A percentile compares a stretch with the other conserved stretches of the same genome.
phyloP scores from a whole-genome alignment of 2,329 filamentous ascomycete genomes.

The Triangularia verruculosa region DNA sequence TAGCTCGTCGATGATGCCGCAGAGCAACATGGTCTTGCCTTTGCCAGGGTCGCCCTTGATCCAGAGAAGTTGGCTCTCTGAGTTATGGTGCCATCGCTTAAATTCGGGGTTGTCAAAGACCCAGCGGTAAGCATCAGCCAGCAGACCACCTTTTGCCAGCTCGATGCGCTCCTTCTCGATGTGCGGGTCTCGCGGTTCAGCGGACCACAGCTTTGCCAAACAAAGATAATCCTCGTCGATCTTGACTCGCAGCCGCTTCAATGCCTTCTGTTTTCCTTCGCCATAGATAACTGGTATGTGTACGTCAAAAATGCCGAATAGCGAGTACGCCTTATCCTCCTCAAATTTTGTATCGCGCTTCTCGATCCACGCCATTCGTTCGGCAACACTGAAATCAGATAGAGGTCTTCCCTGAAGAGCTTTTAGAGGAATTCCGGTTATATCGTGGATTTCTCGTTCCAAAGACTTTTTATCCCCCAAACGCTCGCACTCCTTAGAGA shows the following conservation, averaged over 20 bases:
- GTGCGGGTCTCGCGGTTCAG: conserved; percentile 30
- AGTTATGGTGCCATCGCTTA: conserved; percentile 25
- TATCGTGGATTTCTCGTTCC: conserved; percentile 11
- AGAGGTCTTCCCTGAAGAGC: conserved; percentile 12
- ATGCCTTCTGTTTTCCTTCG: conserved; percentile 19
- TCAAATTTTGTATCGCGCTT: conserved; percentile 12
- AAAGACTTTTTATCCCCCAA: conserved; percentile 6
- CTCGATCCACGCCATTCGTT: conserved; percentile 15
- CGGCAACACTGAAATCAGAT: conserved; percentile 12
- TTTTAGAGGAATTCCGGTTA: conserved; percentile 11
- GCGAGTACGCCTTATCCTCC: conserved; percentile 19
- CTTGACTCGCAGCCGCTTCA: conserved; percentile 13
- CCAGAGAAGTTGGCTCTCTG: conserved; percentile 16
- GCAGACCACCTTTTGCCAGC: conserved; percentile 35
- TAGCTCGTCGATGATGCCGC: conserved; percentile 38
- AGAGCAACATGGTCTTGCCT: conserved; percentile 45
- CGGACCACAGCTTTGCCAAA: conserved; percentile 8
- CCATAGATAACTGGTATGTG: conserved; percentile 18
- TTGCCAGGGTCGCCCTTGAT: conserved; percentile 38
- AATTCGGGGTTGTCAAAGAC: conserved; percentile 33
- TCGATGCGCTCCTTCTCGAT: conserved; percentile 38
- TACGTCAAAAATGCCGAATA: conserved; percentile 19
- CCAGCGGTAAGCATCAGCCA: conserved; percentile 36
- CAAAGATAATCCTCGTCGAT: conserved; percentile 6
- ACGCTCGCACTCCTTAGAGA: neutral